Conservation (phyloP, 2,329 filamentous ascomycete species). For the Aspergillus fumigatus region DNA sequence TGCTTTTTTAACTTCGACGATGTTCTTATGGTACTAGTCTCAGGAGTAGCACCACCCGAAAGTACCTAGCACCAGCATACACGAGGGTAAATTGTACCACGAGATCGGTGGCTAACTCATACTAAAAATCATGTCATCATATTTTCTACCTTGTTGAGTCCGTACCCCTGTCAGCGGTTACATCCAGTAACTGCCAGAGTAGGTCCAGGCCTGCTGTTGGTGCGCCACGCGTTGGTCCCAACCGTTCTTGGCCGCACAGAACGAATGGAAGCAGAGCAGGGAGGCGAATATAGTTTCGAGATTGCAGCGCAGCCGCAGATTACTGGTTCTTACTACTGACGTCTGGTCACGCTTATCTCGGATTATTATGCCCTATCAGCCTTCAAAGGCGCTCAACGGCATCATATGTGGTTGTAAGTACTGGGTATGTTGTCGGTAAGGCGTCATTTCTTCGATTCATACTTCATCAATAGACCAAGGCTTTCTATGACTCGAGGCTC, state of each 20-base stretch:
- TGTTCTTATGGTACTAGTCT: neutral
- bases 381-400: neutral
- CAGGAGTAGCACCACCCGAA: neutral
- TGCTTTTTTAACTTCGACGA: slow-evolving; percentile 7
- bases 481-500: neutral
- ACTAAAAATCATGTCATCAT: too few species aligned
- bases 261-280: neutral
- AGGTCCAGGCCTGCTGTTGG: neutral
- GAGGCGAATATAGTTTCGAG: neutral
- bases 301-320: neutral
- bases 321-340: neutral
- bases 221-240: neutral
- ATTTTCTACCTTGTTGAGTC: neutral
- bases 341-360: neutral
- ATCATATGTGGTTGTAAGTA: neutral
- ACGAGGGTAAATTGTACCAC: neutral
- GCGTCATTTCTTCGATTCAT: neutral
- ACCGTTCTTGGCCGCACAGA: neutral
- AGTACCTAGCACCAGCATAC: neutral
- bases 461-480: neutral
- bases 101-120: neutral
- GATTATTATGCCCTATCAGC: neutral
- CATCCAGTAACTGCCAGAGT: neutral
- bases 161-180: neutral
- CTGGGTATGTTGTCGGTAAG: neutral